Conservation (phyloP, 352 stramenopile species). For the Phytophthora cactorum region DNA sequence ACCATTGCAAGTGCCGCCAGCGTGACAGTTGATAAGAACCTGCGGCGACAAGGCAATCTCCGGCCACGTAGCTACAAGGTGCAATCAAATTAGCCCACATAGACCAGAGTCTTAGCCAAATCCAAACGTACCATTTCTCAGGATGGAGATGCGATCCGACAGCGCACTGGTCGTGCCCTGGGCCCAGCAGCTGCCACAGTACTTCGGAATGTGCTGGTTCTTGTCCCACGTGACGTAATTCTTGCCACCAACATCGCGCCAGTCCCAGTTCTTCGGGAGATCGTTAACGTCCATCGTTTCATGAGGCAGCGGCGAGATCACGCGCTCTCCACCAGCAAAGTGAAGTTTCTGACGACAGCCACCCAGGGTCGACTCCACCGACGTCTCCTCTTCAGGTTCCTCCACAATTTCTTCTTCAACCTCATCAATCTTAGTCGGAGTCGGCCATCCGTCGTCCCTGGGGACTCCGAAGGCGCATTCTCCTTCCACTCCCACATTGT, state of each 20-base stretch:
- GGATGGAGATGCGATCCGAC: conserved; percentile 92
- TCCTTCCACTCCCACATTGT: conserved; percentile 94
- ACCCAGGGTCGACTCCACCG: conserved; percentile 28
- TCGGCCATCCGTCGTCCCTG: conserved; percentile 79
- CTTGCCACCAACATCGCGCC: conserved; percentile 94
- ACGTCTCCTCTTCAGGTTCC: conserved; percentile 20
- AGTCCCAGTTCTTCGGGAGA: conserved; percentile 95
- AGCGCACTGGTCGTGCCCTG: conserved; percentile 90
- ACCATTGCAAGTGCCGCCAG: conserved; percentile 77
- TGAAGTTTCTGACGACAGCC: conserved; percentile 69
- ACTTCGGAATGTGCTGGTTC: conserved; percentile 98
- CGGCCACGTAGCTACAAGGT: conserved; percentile 70
- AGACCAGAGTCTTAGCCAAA: not conserved
- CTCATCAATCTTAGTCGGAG: conserved; percentile 39
- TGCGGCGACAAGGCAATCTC: conserved; percentile 83
- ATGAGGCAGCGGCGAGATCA: conserved; percentile 77
- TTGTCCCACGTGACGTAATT: conserved; percentile 97
- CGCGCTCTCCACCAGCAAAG: conserved; percentile 69
- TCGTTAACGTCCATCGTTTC: conserved; percentile 78
- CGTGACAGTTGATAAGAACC: conserved; percentile 88
- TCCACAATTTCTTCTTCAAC: conserved; percentile 27
- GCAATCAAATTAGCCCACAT: conserved; percentile 3
- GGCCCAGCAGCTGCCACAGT: conserved; percentile 94
- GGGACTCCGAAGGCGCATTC: conserved; percentile 94
- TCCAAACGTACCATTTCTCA: conserved; percentile 74